A percentile compares a stretch with the other conserved stretches of the same genome.
Conservation (phyloP, 495 filamentous ascomycete genomes). For the Cenococcum geophilum region DNA sequence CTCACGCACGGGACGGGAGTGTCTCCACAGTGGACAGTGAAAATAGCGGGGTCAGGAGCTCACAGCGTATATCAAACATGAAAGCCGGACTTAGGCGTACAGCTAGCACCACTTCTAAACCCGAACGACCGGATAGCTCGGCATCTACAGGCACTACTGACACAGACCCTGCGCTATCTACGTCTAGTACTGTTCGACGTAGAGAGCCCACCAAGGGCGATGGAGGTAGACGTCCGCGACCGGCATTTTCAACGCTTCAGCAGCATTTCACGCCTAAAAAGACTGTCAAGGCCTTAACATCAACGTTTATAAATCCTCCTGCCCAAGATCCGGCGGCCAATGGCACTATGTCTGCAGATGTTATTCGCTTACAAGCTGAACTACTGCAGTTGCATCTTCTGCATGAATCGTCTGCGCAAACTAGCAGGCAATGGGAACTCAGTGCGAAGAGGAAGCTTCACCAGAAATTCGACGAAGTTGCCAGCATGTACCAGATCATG, state of each 20-base stretch:
- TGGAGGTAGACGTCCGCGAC: slow-evolving; percentile 25
- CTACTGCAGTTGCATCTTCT: slow-evolving; percentile 67
- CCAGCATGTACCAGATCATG: slow-evolving; percentile 33
- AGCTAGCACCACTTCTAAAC: slow-evolving; percentile 12
- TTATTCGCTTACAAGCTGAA: slow-evolving; percentile 55
- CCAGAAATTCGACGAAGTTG: slow-evolving; percentile 40
- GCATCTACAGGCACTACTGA: slow-evolving; percentile 6
- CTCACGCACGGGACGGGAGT: neutral
- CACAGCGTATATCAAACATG: slow-evolving; percentile 10
- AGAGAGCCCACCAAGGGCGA: slow-evolving; percentile 20
- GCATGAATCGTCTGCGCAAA: slow-evolving; percentile 46
- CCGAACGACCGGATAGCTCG: slow-evolving; percentile 10
- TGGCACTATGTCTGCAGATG: slow-evolving; percentile 28
- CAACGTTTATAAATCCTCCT: slow-evolving; percentile 40
- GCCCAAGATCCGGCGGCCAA: slow-evolving; percentile 49
- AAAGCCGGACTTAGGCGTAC: slow-evolving; percentile 7
- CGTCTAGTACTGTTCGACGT: slow-evolving; percentile 10
- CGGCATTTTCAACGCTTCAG: slow-evolving; percentile 61
- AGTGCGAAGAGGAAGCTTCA: slow-evolving; percentile 44
- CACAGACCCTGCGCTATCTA: neutral
- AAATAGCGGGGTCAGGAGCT: slow-evolving; percentile 3
- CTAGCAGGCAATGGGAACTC: slow-evolving; percentile 41
- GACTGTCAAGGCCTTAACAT: slow-evolving; percentile 52
- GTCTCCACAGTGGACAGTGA: slow-evolving; percentile 1
- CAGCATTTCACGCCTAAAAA: slow-evolving; percentile 66